Conservation (phyloP, 192 early-diverging fungal genomes). For the Gigaspora rosea region DNA sequence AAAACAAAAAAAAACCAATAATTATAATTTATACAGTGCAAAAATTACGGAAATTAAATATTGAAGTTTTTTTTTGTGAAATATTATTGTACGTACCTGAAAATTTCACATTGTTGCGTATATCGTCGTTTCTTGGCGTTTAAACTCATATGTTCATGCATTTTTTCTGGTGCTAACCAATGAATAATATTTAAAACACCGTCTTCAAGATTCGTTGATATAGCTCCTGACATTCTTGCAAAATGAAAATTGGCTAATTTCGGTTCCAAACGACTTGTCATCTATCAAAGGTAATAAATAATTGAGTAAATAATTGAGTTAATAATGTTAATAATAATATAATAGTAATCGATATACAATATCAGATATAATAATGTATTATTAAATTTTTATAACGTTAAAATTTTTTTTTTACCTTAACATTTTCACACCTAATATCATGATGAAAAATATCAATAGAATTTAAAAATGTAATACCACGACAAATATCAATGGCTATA, state of each 20-base stretch:
- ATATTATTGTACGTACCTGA: not conserved
- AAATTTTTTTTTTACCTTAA: not conserved
- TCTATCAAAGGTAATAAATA: not conserved
- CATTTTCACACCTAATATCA: constrained; percentile 10
- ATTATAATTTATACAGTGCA: not conserved
- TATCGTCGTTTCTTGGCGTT: not conserved
- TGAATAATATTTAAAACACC: not conserved
- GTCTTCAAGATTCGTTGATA: not conserved
- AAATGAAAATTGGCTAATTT: constrained; percentile 7
- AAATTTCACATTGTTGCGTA: constrained; percentile 9
- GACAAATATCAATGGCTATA: no score
- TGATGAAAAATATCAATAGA: not conserved
- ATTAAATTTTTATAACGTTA: no score
- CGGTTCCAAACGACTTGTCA: not conserved
- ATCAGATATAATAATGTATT: no score
- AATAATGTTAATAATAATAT: not conserved
- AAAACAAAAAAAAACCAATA: not conserved
- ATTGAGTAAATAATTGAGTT: not conserved
- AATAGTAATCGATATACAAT: no score
- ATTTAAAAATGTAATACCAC: not conserved
- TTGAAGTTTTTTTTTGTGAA: not conserved
- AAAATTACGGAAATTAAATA: not conserved
- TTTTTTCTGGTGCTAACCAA: constrained; percentile 10
- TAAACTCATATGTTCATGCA: not conserved
- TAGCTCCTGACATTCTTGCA: not conserved